These are phyloP conservation scores for Pseudogymnoascus sp. DNA, from an alignment of 2,329 filamentous ascomycete species.

Conservation along the genomic window DNA sequence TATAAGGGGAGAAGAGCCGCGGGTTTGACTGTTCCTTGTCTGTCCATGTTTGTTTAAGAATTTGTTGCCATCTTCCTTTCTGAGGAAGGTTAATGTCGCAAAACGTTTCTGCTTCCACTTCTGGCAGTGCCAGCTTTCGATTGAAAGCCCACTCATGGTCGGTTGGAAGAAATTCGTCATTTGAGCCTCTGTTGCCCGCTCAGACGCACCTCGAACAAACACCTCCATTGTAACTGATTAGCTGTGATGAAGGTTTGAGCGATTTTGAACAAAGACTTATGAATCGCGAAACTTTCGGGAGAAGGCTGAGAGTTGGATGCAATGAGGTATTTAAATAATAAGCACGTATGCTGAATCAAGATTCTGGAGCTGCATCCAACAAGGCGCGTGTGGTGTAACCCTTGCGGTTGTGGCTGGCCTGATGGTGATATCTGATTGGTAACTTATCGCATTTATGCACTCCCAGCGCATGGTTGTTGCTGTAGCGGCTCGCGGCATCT, in stretches of 20 bases:
- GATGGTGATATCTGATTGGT: too few species aligned
- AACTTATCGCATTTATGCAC: too few species aligned
- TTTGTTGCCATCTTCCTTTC: conserved; percentile 30
- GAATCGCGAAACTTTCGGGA: too few species aligned
- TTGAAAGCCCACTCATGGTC: conserved; percentile 31
- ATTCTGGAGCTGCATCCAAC: too few species aligned
- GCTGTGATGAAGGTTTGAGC: neutral
- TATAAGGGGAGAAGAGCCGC: neutral
- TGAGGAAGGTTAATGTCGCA: conserved; percentile 41
- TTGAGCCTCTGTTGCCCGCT: conserved; percentile 34
- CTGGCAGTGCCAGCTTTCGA: conserved; percentile 36
- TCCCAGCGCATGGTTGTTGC: too few species aligned
- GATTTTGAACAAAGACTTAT: too few species aligned
- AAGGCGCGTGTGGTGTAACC: too few species aligned
- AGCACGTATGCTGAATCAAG: too few species aligned
- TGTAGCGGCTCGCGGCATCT: too few species aligned
- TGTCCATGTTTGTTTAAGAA: conserved; percentile 35
- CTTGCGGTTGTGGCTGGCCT: too few species aligned
- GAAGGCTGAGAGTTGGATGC: too few species aligned
- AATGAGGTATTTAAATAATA: too few species aligned
- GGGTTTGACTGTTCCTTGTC: neutral
- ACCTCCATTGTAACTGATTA: conserved; percentile 38
- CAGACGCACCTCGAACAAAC: conserved; percentile 36
- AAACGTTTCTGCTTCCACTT: conserved; percentile 35
- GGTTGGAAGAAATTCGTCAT: conserved; percentile 34